Evolutionary conservation across 305 asterid species (phyloP), one percentile per base, ranked within the genome.

Genomic region (Fraxinus floribunda): DNA sequence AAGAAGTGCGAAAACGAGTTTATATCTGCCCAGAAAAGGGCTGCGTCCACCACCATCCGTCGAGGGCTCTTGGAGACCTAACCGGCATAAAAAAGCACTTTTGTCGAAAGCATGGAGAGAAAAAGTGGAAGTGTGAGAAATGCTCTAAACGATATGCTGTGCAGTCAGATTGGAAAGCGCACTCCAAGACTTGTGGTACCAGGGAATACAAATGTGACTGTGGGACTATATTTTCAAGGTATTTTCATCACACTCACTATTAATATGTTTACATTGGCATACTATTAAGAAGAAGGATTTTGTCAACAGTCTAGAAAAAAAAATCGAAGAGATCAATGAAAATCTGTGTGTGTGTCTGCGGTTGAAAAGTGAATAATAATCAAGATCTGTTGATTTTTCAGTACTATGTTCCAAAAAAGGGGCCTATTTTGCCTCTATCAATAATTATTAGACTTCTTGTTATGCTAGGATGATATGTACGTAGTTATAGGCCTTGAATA

Each of bases 41-140:
- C 46, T 94, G 98, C 75, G 90, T 94, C 13, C 97, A 94, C 83
- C 86, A 94, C 86, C 93, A 92, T 79, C 92, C 97, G 0, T 90
- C 97, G 1, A 88, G 98, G 84, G 98, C 98, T 5, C 92, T 94
- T 1, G 97, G 98, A 10, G 98, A 94, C 88, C 77, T 94, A 57
- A 94, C 98, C 2, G 97, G 97, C 13, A 94, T 94, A 80, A 94
- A 94, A 84, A 93, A 94, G 77, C 98, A 94, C 91, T 94, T 87
- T 79, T 90, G 98, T 78, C 62, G 97, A 68, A 94, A 94, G 85
- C 98, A 94, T 76, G 98, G 98, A 0, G 98, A 92, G 87, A 94
- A 94, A 92, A 94, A 93, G 83, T 94, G 97, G 98, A 93, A 92
- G 92, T 94, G 98, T 76, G 95, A 93, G 38, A 93, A 94, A 79